phyloP scores from a whole-genome alignment of 2,329 filamentous ascomycete genomes.

The Simplicillium aogashimaense region DNA sequence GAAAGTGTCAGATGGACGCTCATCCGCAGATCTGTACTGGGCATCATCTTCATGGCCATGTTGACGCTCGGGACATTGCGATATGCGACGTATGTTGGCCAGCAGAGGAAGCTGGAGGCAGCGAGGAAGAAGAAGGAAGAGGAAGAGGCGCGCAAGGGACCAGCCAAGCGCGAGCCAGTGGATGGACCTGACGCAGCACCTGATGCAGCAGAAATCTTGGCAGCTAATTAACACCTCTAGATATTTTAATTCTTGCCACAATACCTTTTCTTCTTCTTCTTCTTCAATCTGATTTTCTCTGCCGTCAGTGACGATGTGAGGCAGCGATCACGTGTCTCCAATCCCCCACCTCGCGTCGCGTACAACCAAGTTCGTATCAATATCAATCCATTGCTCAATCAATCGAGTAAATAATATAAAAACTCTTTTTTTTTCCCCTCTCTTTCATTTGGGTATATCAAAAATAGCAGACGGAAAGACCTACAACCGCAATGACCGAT shows the following conservation, averaged over 20 bases:
- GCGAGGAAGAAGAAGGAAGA: slow-evolving; percentile 32
- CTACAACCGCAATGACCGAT: background rate
- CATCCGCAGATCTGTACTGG: slow-evolving; percentile 52
- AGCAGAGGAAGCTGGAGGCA: slow-evolving; percentile 37
- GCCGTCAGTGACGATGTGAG: background rate
- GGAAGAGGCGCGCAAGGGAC: slow-evolving; percentile 20
- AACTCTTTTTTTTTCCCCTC: too few species aligned
- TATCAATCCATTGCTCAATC: too few species aligned
- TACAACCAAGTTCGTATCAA: background rate
- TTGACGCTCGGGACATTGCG: slow-evolving; percentile 49
- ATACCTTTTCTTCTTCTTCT: background rate
- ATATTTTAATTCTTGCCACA: background rate
- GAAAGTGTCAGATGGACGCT: slow-evolving; percentile 84
- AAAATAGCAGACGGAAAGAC: too few species aligned
- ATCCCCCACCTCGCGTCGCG: background rate
- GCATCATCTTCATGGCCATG: slow-evolving; percentile 57
- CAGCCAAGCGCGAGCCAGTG: slow-evolving; percentile 1
- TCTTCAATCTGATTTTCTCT: background rate
- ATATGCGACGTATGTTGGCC: slow-evolving; percentile 46
- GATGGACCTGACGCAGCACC: slow-evolving; percentile 20
- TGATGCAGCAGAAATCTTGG: slow-evolving; percentile 46
- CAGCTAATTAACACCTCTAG: slow-evolving; percentile 34
- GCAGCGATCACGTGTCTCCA: background rate
- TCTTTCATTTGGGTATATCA: too few species aligned
- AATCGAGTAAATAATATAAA: too few species aligned